Evolutionary conservation across 306 rosid species (phyloP), one percentile per base, ranked within the genome.

Genomic region (Amphicarpaea edgeworthii): DNA sequence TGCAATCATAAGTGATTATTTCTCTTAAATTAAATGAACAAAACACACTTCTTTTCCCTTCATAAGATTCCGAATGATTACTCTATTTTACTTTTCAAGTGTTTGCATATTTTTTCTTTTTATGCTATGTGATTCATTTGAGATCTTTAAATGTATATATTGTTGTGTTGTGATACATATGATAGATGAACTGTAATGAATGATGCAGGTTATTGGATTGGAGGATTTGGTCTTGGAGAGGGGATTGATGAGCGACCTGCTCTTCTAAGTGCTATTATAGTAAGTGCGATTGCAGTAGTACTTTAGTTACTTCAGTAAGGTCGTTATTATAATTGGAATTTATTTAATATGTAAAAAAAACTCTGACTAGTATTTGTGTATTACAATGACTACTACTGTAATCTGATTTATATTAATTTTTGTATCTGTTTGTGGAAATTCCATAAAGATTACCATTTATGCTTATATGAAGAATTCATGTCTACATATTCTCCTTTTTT

Each of bases 151-250:
- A 40, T 55, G 34, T 68, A 41, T 62, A 40, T 55, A 26, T 72
- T 19, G 12, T 57, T 58, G 19, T 15, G 19, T 57, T 58, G 24
- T 15, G 19, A 61, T 47, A 46, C 11, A 68, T 61, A 62, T 68
- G 54, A 24, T 72, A 61, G 40, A 14, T 62, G 47, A 71, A 49
- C 80, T 75, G 32, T 66, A 46, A 75, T 55, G 63, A 77, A 66
- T 70, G 59, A n/a, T 80, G 79, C 40, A 92, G 98, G 97, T 76
- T 95, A 86, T 72, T 95, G 95, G 95, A 83, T 95, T 68, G 98
- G 97, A 82, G 97, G 97, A 54, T 92, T 95, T 89, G 97, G 98
- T 78, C 92, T 87, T 75, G 98, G 97, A 78, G 98, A 95, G 80
- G 78, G 89, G 84, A 87, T 88, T 71, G 87, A 89, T 76, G 97